A percentile compares a stretch with the other conserved stretches of the same genome.
Conservation (phyloP, 2,329 filamentous ascomycete genomes). For the Fusarium sp. region DNA sequence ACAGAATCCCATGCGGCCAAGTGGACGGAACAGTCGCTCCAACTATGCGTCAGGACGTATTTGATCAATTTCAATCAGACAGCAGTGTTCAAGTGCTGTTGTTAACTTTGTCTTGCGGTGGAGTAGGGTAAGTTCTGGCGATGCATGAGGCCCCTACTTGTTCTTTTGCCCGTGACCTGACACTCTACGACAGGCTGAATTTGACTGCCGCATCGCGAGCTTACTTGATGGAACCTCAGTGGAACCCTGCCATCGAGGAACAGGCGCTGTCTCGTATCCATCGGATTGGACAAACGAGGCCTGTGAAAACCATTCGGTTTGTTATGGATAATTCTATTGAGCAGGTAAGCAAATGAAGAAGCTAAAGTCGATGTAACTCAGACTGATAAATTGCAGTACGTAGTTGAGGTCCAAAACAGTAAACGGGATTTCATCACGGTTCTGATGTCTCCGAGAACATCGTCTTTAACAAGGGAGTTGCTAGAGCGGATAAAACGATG, state of each 20-base stretch:
- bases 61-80: too few relatives aligned
- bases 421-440: neutral
- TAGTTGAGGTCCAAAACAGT: neutral
- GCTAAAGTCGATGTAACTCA: neutral
- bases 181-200: neutral
- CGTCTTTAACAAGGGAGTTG: neutral
- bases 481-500: neutral
- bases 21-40: too few relatives aligned
- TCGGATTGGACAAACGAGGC: constrained; percentile 4
- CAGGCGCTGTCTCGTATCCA: constrained; percentile 43
- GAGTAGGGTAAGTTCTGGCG: too few relatives aligned
- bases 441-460: neutral
- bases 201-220: constrained; percentile 61
- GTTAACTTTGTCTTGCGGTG: too few relatives aligned
- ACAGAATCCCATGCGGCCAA: too few relatives aligned
- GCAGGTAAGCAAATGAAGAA: neutral
- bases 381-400: neutral
- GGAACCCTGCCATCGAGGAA: constrained; percentile 59
- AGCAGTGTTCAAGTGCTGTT: too few relatives aligned
- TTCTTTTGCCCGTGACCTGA: too few relatives aligned
- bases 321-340: neutral
- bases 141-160: too few relatives aligned
- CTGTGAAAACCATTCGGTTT: neutral
- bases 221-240: constrained; percentile 64
- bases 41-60: too few relatives aligned